These are phyloP conservation scores for Sporothrix protearum DNA, from an alignment of 2,329 filamentous ascomycete genomes.

Conservation along the genomic window DNA sequence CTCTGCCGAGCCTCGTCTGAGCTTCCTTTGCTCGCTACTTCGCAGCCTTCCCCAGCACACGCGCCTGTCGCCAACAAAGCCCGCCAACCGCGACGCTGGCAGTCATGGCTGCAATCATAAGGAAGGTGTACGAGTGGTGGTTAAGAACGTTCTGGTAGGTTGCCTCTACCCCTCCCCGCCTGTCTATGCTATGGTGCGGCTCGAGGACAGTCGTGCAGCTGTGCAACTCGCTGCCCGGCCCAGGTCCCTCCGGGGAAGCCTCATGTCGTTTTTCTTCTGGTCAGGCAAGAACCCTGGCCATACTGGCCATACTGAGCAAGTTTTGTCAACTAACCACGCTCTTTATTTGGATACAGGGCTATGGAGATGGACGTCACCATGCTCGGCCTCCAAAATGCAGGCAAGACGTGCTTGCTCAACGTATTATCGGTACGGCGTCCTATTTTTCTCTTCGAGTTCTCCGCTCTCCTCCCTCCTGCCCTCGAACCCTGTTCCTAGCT, in stretches of 20 bases:
- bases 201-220: neutral
- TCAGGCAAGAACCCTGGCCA: neutral
- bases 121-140: constrained; percentile 96
- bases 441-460: constrained; percentile 1
- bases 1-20: neutral
- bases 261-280: neutral
- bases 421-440: constrained; percentile 78
- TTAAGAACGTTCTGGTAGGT: constrained; percentile 92
- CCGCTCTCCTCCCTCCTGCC: neutral
- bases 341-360: constrained; percentile 58
- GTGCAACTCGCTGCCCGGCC: constrained; percentile 5
- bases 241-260: neutral
- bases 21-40: neutral
- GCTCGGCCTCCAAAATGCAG: constrained; percentile 96
- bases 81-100: constrained; percentile 28
- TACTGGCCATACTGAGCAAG: neutral
- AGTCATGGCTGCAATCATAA: constrained; percentile 86
- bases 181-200: neutral
- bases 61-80: neutral
- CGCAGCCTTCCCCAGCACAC: neutral
- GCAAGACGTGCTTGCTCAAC: constrained; percentile 90
- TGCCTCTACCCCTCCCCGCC: constrained; percentile 29
- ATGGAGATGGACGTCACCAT: constrained; percentile 99
- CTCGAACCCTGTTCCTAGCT: constrained; percentile 21
- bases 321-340: neutral